phyloP scores from a whole-genome alignment of 371 early-diverging fungal genomes.

The Mortierella sp. region DNA sequence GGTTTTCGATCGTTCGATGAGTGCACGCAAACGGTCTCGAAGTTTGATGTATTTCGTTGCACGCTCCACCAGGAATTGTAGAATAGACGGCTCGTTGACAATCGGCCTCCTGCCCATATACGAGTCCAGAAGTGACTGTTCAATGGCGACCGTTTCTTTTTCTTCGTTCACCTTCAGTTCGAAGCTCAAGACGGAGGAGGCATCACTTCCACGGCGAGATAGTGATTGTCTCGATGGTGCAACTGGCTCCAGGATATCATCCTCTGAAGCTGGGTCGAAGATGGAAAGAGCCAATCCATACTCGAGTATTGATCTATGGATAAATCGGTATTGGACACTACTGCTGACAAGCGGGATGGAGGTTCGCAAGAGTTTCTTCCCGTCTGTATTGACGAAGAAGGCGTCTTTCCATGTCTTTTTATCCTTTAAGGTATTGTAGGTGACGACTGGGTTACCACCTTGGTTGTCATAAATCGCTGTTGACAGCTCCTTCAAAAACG shows the following conservation, averaged over 20 bases:
- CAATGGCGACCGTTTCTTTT: background rate
- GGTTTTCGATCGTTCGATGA: conserved; percentile 14
- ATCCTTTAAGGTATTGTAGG: background rate
- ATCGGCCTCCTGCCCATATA: conserved; percentile 6
- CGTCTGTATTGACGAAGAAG: background rate
- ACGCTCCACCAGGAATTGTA: conserved; percentile 18
- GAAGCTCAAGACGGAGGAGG: background rate
- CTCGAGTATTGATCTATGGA: conserved; percentile 17
- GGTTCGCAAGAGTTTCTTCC: background rate
- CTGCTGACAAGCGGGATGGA: conserved; percentile 2
- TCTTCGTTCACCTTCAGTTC: background rate
- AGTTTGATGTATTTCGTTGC: background rate
- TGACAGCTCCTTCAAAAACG: background rate
- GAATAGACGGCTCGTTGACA: conserved; percentile 11
- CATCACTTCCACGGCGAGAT: background rate
- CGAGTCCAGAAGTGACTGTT: background rate
- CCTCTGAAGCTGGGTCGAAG: conserved; percentile 2
- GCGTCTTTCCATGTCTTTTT: background rate
- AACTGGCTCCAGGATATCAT: background rate
- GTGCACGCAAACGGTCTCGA: background rate
- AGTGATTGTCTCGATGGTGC: background rate
- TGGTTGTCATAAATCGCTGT: background rate
- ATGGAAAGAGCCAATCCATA: conserved; percentile 6
- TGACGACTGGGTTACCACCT: background rate
- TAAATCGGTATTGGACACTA: conserved; percentile 18